These are phyloP conservation scores for Hypsizygus ulmarius DNA, from an alignment of 1,284 basidiomycete species.

Conservation along the genomic window DNA sequence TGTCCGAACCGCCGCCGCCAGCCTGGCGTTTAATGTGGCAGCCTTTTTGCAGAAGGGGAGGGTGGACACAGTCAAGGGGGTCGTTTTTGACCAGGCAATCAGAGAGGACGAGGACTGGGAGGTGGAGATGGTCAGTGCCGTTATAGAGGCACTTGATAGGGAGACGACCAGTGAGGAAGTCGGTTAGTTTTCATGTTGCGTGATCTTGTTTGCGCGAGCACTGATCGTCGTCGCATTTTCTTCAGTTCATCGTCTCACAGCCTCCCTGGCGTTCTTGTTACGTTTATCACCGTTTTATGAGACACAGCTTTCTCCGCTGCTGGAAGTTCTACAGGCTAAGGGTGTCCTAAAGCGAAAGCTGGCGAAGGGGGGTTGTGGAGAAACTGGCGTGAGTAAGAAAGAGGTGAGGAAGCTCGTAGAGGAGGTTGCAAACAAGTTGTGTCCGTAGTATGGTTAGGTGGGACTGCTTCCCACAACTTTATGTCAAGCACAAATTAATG, in stretches of 20 bases:
- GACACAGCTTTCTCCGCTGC: slow-evolving; percentile 47
- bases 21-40: slow-evolving; percentile 75
- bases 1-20: slow-evolving; percentile 79
- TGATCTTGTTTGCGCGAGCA: not conserved
- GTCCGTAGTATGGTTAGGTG: slow-evolving; percentile 22
- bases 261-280: slow-evolving; percentile 71
- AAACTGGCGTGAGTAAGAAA: slow-evolving; percentile 56
- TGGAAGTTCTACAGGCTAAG: slow-evolving; percentile 70
- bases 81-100: slow-evolving; percentile 28
- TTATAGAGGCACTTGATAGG: slow-evolving; percentile 70
- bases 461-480: not conserved
- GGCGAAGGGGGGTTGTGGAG: slow-evolving; percentile 44
- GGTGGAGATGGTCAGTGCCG: slow-evolving; percentile 74
- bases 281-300: slow-evolving; percentile 68
- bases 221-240: not conserved
- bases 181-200: slow-evolving; percentile 47
- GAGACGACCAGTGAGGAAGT: slow-evolving; percentile 77
- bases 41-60: slow-evolving; percentile 61
- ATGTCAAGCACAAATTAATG: not conserved
- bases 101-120: slow-evolving; percentile 77
- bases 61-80: slow-evolving; percentile 42
- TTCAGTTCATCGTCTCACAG: slow-evolving; percentile 75
- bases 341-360: slow-evolving; percentile 54
- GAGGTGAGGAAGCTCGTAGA: slow-evolving; percentile 59
- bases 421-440: slow-evolving; percentile 55